Base-by-base conservation (phyloP, 2,329 filamentous ascomycete genomes). In the Aspergillus brunneoviolaceus region DNA sequence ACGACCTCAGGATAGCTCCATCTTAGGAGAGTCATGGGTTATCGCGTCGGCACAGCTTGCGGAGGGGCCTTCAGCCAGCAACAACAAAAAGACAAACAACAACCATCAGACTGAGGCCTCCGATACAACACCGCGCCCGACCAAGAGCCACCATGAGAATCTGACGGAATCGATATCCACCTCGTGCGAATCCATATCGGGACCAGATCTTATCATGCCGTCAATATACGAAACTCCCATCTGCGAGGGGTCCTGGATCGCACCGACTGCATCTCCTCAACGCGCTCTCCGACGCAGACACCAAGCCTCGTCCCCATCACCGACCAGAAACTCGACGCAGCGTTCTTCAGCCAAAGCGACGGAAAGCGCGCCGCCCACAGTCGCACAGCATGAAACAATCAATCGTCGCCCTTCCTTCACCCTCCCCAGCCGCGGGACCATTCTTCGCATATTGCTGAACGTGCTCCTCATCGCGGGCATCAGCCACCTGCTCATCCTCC, bases 141-240 rank as follows among this genome's bases (percentile, higher is more conserved):
- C 42, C 47, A 49, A 56, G 50, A 60, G 31, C 51, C 53, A 58
- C 33, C 52, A 62, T 49, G 61, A 57, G 45, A 58, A 67, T 52
- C 59, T 59, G 29, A 61, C 65, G 6, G 62, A 69, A 29, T 73
- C 73, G 10, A 65, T 67, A 31, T 56, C 61, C 10, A 63, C 65
- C 27, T 66, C 65, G 48, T 64, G 67, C 39, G 74, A 72, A 11
- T 72, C 70, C 5, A 61, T 69, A 49, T 69, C 73, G 12, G 75
- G 75, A 4, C 74, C 75, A 1, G 74, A 77, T 57, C 70, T 77
- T 6, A 73, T 77, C 23, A 77, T 77, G 75, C 75, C 75, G 4
- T 76, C 75, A 4, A 76, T 77, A 50, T 72, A 70, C 62, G 73
- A 76, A 52, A 66, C 68, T 3, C 68, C 72, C 6, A 67, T 72